A percentile compares a stretch with the other conserved stretches of the same genome.
phyloP scores from a whole-genome alignment of 2,329 filamentous ascomycete species.

The Colletotrichum godetiae region DNA sequence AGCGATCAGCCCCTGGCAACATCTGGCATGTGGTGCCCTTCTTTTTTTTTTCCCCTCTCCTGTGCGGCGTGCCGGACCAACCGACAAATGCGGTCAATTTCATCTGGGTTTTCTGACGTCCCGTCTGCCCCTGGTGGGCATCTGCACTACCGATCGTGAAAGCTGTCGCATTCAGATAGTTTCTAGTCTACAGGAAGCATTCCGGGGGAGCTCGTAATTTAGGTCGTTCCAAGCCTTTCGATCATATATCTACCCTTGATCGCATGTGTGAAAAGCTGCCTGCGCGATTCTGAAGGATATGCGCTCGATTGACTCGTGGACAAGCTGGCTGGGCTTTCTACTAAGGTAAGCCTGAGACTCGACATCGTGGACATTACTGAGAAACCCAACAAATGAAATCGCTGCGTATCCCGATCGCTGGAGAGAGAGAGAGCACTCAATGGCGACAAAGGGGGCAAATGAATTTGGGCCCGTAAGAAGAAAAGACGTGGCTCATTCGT shows the following conservation, averaged over 20 bases:
- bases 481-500: neutral
- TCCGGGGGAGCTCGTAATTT: neutral
- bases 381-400: neutral
- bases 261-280: neutral
- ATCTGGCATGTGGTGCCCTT: constrained; percentile 18
- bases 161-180: neutral
- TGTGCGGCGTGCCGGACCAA: constrained; percentile 34
- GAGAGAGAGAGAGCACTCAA: neutral
- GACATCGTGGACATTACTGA: neutral
- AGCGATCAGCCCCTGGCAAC: constrained; percentile 23
- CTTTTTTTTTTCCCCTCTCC: constrained; percentile 1
- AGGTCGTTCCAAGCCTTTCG: neutral
- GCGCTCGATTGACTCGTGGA: neutral
- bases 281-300: neutral
- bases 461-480: neutral
- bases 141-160: neutral
- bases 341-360: neutral
- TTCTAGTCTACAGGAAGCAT: neutral
- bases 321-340: neutral
- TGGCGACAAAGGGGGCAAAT: neutral
- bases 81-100: constrained; percentile 33
- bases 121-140: neutral
- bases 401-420: neutral
- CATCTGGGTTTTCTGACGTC: constrained; percentile 29
- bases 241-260: neutral